Percentiles rank a stretch among this genome's conserved stretches.
phyloP scores from a whole-genome alignment of 2,329 filamentous ascomycete genomes.

The Diaporthe citrichinensis region DNA sequence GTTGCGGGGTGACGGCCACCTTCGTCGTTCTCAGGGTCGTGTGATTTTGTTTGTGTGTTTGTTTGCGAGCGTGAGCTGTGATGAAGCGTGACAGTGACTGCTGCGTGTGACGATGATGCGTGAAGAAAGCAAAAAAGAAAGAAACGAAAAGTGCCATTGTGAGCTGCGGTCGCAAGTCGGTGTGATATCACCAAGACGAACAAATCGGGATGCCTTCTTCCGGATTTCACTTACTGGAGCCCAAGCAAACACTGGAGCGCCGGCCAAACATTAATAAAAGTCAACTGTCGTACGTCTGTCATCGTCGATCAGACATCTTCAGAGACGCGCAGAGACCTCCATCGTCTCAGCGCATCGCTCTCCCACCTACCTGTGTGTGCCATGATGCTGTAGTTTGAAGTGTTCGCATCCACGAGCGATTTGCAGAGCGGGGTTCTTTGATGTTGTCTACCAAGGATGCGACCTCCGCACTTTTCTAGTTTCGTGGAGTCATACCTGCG shows the following conservation, averaged over 20 bases:
- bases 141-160: constrained; percentile 25
- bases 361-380: background rate
- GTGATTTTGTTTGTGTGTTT: background rate
- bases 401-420: background rate
- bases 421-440: constrained; percentile 12
- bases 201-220: constrained; percentile 21
- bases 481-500: background rate
- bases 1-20: constrained; percentile 26
- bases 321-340: background rate
- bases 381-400: background rate
- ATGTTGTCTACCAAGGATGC: background rate
- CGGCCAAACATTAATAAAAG: constrained; percentile 28
- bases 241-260: constrained; percentile 26
- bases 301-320: background rate
- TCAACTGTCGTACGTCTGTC: background rate
- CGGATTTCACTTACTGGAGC: constrained; percentile 31
- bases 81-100: constrained; percentile 21
- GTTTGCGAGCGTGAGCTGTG: constrained; percentile 9
- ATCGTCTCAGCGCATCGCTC: background rate
- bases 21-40: constrained; percentile 22
- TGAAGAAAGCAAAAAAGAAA: background rate
- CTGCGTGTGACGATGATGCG: constrained; percentile 11
- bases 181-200: constrained; percentile 21
- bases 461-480: constrained; percentile 9
- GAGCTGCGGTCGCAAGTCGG: constrained; percentile 16